phyloP scores from a whole-genome alignment of 2,329 filamentous ascomycete genomes.

The Fusarium sp. region DNA sequence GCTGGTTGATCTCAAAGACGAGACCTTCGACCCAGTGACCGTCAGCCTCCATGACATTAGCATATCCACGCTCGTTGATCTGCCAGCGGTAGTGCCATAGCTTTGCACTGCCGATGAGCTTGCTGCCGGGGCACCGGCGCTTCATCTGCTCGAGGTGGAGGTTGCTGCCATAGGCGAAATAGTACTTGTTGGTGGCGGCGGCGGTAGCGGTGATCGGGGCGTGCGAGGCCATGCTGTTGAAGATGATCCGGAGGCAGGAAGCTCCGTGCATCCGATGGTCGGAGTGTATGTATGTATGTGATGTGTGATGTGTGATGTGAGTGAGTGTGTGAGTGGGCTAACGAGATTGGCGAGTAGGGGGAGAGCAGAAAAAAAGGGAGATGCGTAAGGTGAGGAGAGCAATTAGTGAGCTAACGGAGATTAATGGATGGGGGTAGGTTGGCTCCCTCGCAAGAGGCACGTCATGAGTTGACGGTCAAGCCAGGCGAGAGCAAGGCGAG shows the following conservation, averaged over 20 bases:
- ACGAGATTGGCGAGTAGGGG: constrained; percentile 2
- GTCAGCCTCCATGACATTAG: constrained; percentile 53
- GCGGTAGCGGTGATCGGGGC: constrained; percentile 28
- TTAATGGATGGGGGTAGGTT: constrained; percentile 37
- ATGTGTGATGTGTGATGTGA: background rate
- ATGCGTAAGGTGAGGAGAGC: background rate
- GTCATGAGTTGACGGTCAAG: constrained; percentile 8
- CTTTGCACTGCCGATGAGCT: constrained; percentile 53
- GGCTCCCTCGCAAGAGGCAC: constrained; percentile 34
- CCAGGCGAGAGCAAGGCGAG: background rate
- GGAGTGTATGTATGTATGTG: background rate
- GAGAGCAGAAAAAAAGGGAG: constrained; percentile 11
- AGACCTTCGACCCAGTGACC: constrained; percentile 55
- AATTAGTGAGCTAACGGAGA: constrained; percentile 36
- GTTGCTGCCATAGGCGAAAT: constrained; percentile 63
- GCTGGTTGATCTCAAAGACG: constrained; percentile 53
- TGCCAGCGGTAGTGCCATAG: constrained; percentile 57
- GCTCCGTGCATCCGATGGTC: constrained; percentile 38
- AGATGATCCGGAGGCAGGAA: constrained; percentile 38
- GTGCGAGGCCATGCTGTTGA: constrained; percentile 39
- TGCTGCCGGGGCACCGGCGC: constrained; percentile 55
- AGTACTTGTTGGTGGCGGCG: constrained; percentile 48
- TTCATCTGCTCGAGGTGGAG: constrained; percentile 59
- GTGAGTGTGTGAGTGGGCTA: constrained; percentile 7
- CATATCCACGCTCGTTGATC: constrained; percentile 61